Conservation (phyloP, 164 flowering plant species). For the Hamamelis virginiana region DNA sequence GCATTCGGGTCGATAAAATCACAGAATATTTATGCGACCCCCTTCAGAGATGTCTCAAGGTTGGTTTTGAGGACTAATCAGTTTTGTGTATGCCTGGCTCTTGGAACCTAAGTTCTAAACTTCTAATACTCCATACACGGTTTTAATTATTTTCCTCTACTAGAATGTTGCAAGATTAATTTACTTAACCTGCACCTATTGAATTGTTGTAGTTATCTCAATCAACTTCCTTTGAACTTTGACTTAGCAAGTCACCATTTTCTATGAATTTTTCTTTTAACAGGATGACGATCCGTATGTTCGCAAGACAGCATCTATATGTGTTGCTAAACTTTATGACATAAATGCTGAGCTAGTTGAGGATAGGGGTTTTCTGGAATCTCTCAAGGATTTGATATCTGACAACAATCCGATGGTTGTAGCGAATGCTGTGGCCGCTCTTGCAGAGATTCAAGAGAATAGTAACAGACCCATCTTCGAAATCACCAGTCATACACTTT, state of each 20-base stretch:
- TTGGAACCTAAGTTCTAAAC: constrained; percentile 3
- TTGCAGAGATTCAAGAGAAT: constrained; percentile 95
- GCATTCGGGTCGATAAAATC: constrained; percentile 99
- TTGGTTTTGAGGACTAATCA: constrained; percentile 16
- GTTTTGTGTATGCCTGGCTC: not conserved
- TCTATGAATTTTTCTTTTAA: constrained; percentile 9
- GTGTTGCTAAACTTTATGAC: constrained; percentile 98
- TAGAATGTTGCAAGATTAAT: too few species aligned
- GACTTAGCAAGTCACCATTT: constrained; percentile 3
- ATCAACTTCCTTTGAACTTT: not conserved
- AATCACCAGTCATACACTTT: constrained; percentile 79
- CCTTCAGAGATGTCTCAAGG: constrained; percentile 98
- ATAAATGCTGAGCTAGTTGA: constrained; percentile 99
- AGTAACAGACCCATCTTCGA: constrained; percentile 84
- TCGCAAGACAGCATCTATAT: constrained; percentile 97
- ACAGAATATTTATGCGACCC: constrained; percentile 99
- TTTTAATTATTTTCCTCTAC: too few species aligned
- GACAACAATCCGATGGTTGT: constrained; percentile 99
- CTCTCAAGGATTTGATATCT: constrained; percentile 95
- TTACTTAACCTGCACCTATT: not conserved
- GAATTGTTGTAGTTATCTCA: not conserved
- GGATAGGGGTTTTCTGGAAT: constrained; percentile 93
- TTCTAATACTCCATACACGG: not conserved
- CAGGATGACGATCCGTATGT: constrained; percentile 99
- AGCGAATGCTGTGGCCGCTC: constrained; percentile 99